Evolutionary conservation across 1,139 yeast species (phyloP).

Genomic region (Suhomyces bolitotheri): DNA sequence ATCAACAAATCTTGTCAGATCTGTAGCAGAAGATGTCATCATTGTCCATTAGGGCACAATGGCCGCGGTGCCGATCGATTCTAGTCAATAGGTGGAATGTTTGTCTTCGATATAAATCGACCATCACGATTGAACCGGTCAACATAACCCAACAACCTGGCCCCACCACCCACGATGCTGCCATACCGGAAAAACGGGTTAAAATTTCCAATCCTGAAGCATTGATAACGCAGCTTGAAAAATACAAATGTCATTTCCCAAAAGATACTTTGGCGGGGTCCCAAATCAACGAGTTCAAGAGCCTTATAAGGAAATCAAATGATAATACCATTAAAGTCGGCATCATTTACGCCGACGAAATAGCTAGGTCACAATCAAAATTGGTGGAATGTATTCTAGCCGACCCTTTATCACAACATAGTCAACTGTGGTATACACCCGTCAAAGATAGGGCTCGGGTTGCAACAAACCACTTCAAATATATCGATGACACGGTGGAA

Average conservation of each 20-base stretch:
- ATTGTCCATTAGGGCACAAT: no score
- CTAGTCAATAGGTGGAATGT: no score
- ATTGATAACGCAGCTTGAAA: constrained; percentile 6
- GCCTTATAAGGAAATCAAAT: constrained; percentile 4
- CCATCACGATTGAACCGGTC: constrained; percentile 2
- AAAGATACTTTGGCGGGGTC: constrained; percentile 23
- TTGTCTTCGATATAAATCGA: constrained; percentile 1
- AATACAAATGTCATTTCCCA: constrained; percentile 26
- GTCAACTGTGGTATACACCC: constrained; percentile 32
- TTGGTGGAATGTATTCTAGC: constrained; percentile 40
- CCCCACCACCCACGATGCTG: no score
- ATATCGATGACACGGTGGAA: constrained; percentile 12
- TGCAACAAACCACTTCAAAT: constrained; percentile 23
- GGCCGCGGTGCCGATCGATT: no score
- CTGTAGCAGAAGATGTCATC: no score
- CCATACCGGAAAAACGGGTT: no score
- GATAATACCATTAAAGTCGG: constrained; percentile 29
- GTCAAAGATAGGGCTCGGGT: constrained; percentile 25
- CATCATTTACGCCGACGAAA: constrained; percentile 25
- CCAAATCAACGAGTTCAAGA: constrained; percentile 19
- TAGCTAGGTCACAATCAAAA: constrained; percentile 23
- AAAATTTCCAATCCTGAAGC: constrained; percentile 9
- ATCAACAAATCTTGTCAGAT: no score
- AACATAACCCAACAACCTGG: no score
- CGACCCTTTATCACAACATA: constrained; percentile 43